Conservation (phyloP, 2,329 filamentous ascomycete species). For the Bipolaris zeicola region DNA sequence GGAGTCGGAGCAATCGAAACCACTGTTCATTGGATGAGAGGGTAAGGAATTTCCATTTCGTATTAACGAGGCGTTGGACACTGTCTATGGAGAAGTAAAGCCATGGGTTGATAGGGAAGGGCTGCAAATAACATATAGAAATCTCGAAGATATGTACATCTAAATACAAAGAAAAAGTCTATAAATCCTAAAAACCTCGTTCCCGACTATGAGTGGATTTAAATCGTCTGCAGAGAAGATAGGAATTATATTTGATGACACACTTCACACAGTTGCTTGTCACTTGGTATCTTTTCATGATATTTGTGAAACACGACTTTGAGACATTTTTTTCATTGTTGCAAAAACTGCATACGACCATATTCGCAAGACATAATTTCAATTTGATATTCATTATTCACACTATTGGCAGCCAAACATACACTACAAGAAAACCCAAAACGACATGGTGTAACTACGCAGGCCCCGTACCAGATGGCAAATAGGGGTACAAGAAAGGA, state of each 20-base stretch:
- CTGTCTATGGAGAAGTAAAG: too few relatives aligned
- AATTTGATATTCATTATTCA: background rate
- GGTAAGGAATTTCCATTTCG: too few relatives aligned
- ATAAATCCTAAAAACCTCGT: too few relatives aligned
- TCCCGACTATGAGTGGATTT: too few relatives aligned
- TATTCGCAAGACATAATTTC: too few relatives aligned
- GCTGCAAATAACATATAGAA: too few relatives aligned
- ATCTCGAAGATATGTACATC: too few relatives aligned
- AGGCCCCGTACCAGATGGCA: slow-evolving; percentile 1
- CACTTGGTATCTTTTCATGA: background rate
- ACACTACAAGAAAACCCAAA: background rate
- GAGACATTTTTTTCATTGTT: too few relatives aligned
- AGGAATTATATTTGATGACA: background rate
- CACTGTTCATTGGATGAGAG: background rate
- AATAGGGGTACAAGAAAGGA: slow-evolving; percentile 4
- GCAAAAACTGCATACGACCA: too few relatives aligned
- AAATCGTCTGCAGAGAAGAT: background rate
- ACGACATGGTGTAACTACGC: background rate
- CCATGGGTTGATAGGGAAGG: too few relatives aligned
- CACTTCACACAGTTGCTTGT: background rate
- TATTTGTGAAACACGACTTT: background rate
- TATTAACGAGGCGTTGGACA: background rate
- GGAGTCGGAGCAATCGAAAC: background rate
- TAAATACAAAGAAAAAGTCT: too few relatives aligned
- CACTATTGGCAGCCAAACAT: background rate